Percentiles rank a stretch among this genome's conserved stretches.
Evolutionary conservation across 2,329 filamentous ascomycete species (phyloP).

Genomic region (Anisogramma anomala): DNA sequence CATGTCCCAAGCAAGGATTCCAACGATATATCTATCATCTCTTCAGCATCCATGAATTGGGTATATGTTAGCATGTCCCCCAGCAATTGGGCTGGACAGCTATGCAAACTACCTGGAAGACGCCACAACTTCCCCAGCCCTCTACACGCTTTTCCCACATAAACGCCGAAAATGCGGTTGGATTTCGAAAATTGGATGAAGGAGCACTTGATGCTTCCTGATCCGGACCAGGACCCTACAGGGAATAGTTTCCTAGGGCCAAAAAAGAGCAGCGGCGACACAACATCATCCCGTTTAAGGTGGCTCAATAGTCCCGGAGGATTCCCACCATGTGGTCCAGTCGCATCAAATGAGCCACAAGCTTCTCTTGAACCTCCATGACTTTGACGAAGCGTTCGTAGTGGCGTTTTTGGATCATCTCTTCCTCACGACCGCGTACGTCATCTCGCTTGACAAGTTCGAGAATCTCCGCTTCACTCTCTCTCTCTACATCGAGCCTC

Average conservation of each 20-base stretch:
- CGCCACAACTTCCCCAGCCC: constrained; percentile 10
- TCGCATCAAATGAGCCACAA: constrained; percentile 67
- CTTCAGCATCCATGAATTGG: constrained; percentile 8
- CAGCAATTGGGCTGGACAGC: constrained; percentile 8
- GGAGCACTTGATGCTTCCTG: neutral
- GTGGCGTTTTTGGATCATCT: constrained; percentile 65
- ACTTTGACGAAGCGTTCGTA: constrained; percentile 43
- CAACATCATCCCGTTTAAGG: neutral
- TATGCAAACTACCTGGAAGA: constrained; percentile 8
- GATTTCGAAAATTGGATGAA: neutral
- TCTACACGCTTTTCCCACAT: constrained; percentile 5
- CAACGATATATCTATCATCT: constrained; percentile 16
- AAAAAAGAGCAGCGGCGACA: neutral
- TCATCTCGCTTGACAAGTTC: constrained; percentile 76
- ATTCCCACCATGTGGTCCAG: constrained; percentile 78
- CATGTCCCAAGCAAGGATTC: constrained; percentile 4
- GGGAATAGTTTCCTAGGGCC: neutral
- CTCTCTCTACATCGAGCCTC: constrained; percentile 64
- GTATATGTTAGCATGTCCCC: constrained; percentile 10
- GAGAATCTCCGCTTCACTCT: constrained; percentile 59
- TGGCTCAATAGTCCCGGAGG: constrained; percentile 60
- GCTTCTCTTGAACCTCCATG: constrained; percentile 53
- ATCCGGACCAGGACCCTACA: neutral
- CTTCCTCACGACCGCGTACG: constrained; percentile 72
- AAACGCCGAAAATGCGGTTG: constrained; percentile 19